Evolutionary conservation across 805 yeast genomes (phyloP), one percentile per base, ranked within the genome.

Genomic region (Kodamaea lidongshanica): DNA sequence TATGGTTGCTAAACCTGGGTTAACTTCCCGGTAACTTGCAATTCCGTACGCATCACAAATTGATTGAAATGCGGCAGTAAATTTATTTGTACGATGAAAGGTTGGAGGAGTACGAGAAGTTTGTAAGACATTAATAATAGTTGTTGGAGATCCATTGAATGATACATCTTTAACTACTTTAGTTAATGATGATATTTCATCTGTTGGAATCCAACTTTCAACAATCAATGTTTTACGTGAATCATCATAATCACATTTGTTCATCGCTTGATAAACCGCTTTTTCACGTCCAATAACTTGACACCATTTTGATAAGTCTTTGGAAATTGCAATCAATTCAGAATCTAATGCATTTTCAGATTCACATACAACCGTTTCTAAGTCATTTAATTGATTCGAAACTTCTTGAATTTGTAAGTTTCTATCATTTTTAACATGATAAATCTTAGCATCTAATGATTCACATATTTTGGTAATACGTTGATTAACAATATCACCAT

Each of bases 201-300:
- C 76, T 12, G 78, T 69, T 22, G 99, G 97, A 12, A 85, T 65
- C 99, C 99, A 92, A 18, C 97, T 98, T 64, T 94, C 97, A 12
- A 94, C 95, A 27, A 89, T 74, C 38, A 92, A 65, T 20, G 95
- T 83, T 54, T 82, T 76, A 59, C 95, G 77, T n/a, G 79, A 64
- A 41, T 74, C 84, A 49, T 83, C 94, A 54, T 79, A 81, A 49
- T 83, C 85, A 54, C 86, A 77, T 46, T 72, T 66, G 57, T 86
- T 86, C 65, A 92, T 66, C 0, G 86, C 72, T 19, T 79, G 68
- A 56, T 80, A 87, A 10, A 88, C 78, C 9, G 86, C 79, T 52
- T 84, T 84, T 56, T 92, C 99, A 53, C 86, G 75, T 34, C 75
- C 76, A 17, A 65, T 26, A 13, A 41, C 39, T 18, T 41, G 37